Evolutionary conservation across 2,329 filamentous ascomycete genomes (phyloP).

Genomic region (Botryotinia narcissicola): DNA sequence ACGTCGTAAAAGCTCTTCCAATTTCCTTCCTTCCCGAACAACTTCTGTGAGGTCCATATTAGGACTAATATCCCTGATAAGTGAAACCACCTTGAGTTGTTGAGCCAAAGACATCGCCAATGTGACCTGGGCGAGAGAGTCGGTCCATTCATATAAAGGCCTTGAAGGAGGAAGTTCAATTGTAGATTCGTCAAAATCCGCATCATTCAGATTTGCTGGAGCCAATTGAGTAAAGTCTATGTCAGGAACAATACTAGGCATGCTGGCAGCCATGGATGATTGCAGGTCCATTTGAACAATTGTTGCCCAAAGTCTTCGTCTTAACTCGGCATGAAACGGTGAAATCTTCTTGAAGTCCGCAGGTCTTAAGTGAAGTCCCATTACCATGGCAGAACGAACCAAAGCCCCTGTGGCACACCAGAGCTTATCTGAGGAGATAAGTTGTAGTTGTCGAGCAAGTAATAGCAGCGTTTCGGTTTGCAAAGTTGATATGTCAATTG

Average conservation of each 20-base stretch:
- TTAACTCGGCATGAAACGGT: constrained; percentile 49
- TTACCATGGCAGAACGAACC: constrained; percentile 54
- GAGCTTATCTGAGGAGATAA: constrained; percentile 18
- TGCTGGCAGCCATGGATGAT: constrained; percentile 49
- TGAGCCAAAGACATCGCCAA: constrained; percentile 17
- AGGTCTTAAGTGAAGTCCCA: constrained; percentile 58
- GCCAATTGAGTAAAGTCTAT: constrained; percentile 51
- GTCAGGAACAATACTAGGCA: constrained; percentile 47
- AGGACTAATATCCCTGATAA: constrained; percentile 14
- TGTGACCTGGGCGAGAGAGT: constrained; percentile 22
- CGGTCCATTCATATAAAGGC: constrained; percentile 21
- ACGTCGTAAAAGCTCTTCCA: constrained; percentile 3
- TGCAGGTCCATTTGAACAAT: constrained; percentile 53
- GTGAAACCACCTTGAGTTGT: constrained; percentile 20
- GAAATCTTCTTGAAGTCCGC: constrained; percentile 48
- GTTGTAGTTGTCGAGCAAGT: constrained; percentile 20
- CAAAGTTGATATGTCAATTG: constrained; percentile 23
- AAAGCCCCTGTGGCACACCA: constrained; percentile 42
- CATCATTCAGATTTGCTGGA: constrained; percentile 43
- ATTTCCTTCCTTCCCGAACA: constrained; percentile 16
- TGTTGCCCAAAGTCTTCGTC: constrained; percentile 54
- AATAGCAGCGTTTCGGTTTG: constrained; percentile 21
- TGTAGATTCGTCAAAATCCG: constrained; percentile 23
- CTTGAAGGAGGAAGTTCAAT: constrained; percentile 21
- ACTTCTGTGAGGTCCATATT: constrained; percentile 5